Base-by-base conservation (phyloP, 169 alveolate genomes). In the Amoebophrya sp. region DNA sequence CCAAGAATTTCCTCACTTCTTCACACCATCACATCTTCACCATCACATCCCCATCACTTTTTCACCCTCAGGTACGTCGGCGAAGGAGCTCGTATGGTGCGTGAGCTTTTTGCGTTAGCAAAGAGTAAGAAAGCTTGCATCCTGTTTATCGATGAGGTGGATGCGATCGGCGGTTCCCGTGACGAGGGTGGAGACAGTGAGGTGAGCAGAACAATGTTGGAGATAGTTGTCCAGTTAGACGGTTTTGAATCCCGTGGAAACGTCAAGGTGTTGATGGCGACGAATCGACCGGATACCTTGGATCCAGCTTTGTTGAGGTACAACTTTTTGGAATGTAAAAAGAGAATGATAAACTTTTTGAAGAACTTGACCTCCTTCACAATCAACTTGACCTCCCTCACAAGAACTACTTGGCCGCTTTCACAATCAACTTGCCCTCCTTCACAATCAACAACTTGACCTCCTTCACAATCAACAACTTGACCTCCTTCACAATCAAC, bases 81-180 rank as follows among this genome's bases (percentile, higher is more conserved):
- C 41, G 99, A 99, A 95, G 99, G 99, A 33, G 99, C 99, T 0
- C 96, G 99, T 41, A 98, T 98, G 99, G 99, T 99, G 29, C 97
- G 99, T 89, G 99, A 98, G 95, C 95, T 98, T 54, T 98, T 98
- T 95, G 98, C 97, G 34, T 96, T 98, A 99, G 99, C 99, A 33
- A 96, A 99, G 91, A 95, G 97, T 91, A 98, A 98, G 95, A 98
- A 98, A 90, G 99, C 99, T 12, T 97, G 99, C 94, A 97, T 99
- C 65, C 97, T 99, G 41, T 99, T 99, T 94, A 98, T 99, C 96
- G 99, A 99, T 94, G 99, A 99, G 94, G 98, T 98, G 40, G 99
- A 98, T 94, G 98, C 99, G 33, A 97, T 98, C 92, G 99, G 99
- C 41, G 99, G 99, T 12, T 97, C 98, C 10, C 95, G 98, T 99